Evolutionary conservation across 2,329 filamentous ascomycete species (phyloP).

Genomic region (Aspergillus pseudotamarii): DNA sequence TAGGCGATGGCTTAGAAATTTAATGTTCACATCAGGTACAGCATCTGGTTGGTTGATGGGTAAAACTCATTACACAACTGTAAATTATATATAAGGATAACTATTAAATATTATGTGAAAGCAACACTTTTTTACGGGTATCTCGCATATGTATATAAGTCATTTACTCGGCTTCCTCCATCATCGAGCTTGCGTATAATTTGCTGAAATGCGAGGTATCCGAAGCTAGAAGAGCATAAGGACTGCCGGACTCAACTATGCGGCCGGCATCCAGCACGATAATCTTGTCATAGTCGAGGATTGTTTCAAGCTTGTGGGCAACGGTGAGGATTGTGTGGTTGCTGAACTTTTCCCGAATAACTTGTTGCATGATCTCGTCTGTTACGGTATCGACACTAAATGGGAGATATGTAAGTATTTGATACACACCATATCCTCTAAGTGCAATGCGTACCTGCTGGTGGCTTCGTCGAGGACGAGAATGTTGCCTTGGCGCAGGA

Average conservation of each 20-base stretch:
- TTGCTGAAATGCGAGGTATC: slow-evolving; percentile 41
- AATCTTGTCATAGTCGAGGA: slow-evolving; percentile 44
- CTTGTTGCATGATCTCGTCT: slow-evolving; percentile 59
- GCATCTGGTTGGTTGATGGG: background rate
- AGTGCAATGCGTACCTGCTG: slow-evolving; percentile 14
- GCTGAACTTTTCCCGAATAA: slow-evolving; percentile 57
- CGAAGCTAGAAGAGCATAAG: slow-evolving; percentile 38
- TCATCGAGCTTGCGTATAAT: slow-evolving; percentile 33
- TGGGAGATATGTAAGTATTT: slow-evolving; percentile 13
- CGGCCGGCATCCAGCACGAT: slow-evolving; percentile 40
- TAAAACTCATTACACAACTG: background rate
- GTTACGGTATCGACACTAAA: slow-evolving; percentile 59
- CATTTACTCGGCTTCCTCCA: slow-evolving; percentile 24
- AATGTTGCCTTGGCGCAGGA: slow-evolving; percentile 52
- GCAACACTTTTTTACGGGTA: background rate
- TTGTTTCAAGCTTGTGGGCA: slow-evolving; percentile 57
- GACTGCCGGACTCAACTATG: slow-evolving; percentile 40
- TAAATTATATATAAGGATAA: background rate
- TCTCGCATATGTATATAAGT: background rate
- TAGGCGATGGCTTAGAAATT: background rate
- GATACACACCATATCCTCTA: background rate
- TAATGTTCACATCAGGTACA: background rate
- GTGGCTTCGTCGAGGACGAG: slow-evolving; percentile 49
- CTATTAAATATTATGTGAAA: background rate
- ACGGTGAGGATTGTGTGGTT: slow-evolving; percentile 63